Evolutionary conservation across 768 basidiomycete species (phyloP), one percentile per base, ranked within the genome.

Genomic region (Sarcomyxa edulis): DNA sequence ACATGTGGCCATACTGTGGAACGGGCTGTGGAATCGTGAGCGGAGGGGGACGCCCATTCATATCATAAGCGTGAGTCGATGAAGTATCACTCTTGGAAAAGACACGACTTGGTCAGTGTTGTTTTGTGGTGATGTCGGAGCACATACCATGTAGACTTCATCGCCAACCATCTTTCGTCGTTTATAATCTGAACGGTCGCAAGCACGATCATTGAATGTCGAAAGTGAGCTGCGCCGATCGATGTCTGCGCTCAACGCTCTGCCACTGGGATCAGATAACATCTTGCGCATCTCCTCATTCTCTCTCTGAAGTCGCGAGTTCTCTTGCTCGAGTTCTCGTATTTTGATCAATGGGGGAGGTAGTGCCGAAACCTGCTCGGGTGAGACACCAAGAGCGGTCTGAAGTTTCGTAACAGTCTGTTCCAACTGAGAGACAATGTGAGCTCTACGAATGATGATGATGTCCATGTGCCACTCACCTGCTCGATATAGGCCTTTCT

Each of bases 401-500:
- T 91, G 88, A 3, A 92, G 74, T 53, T 88, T 88, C 1, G 84
- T 84, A 21, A 92, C 87, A 0, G 85, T 90, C 56, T 84, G 78
- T 50, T 92, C 88, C 43, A 92, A 72, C 89, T 91, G 53, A 7
- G 20, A 35, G 35, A 18, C 21, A 45, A 32, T 28, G 36, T 22
- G 11, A 40, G 37, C n/a, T n/a, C n/a, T n/a, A n/a, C n/a, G n/a
- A n/a, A n/a, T n/a, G 12, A 14, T 33, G 8, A 22, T 35, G n/a
- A n/a, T n/a, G n/a, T n/a, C n/a, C n/a, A n/a, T n/a, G n/a, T 33
- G 30, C 32, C 19, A 51, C 66, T 16, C 37, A 87, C 88, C 74
- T 89, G 85, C 49, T 91, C 87, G 54, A 92, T 90, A 68, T 92
- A 92, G 8, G 89, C 89, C 67, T 92, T 92, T 63, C 89, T 75